A percentile compares a stretch with the other conserved stretches of the same genome.
phyloP scores from a whole-genome alignment of 176 grass and related monocot species.

The Urochloa ruziziensis region DNA sequence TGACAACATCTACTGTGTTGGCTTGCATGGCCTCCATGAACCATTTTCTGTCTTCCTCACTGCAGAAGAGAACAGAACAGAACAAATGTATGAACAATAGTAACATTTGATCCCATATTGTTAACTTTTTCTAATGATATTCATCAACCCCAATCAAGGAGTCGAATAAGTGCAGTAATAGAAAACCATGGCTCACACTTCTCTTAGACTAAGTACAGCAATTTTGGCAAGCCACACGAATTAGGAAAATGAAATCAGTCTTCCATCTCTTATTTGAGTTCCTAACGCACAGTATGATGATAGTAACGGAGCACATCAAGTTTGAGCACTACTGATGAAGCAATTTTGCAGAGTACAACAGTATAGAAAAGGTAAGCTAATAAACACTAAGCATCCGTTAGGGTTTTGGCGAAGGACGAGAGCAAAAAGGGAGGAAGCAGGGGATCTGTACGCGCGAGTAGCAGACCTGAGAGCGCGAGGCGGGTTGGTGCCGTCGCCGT shows the following conservation, averaged over 20 bases:
- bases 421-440: not conserved
- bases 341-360: not conserved
- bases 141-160: not conserved
- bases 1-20: conserved; percentile 66
- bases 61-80: conserved; percentile 2
- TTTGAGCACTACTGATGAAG: not conserved
- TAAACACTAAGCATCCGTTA: not conserved
- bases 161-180: not conserved
- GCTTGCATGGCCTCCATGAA: conserved; percentile 93
- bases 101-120: not conserved
- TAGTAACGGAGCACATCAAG: not conserved
- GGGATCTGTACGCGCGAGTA: not conserved
- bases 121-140: not conserved
- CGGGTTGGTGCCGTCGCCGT: conserved; percentile 65
- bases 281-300: not conserved
- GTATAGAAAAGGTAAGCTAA: too few relatives aligned
- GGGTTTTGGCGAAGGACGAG: not conserved
- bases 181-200: not conserved
- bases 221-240: not conserved
- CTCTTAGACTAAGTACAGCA: not conserved
- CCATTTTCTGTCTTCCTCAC: conserved; percentile 90
- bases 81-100: not conserved
- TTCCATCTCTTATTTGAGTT: not conserved
- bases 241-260: not conserved
- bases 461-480: conserved; percentile 51